Evolutionary conservation across 2,329 filamentous ascomycete species (phyloP), one percentile per base, ranked within the genome.

Genomic region (Epichloe aotearoae): DNA sequence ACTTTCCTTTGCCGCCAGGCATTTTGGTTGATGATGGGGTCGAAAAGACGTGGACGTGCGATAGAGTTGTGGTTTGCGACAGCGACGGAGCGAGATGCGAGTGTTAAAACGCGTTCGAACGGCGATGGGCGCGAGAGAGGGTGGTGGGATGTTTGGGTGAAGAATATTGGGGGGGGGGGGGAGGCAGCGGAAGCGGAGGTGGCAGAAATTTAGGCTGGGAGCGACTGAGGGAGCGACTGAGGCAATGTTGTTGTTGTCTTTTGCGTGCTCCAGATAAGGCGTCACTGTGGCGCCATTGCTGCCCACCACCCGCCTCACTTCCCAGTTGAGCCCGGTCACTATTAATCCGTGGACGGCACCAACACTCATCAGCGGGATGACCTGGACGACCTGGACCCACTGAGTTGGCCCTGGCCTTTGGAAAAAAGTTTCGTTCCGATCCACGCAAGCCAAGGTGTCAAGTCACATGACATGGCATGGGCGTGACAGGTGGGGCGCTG

Each of bases 1-100:
- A 88, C 77, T 89, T 94, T 79, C 90, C 90, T 79, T 96, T 96
- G 74, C 89, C 89, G 66, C 90, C 90, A 66, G 89, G 70, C 78
- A 82, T 81, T n/a, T 23, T 34, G 41, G 33, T 36, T 37, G 38
- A 40, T 47, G 50, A 4, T 23, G 12, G 41, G 41, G 45, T n/a
- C 36, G 30, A 51, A 47, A 50, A 39, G 40, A 26, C 26, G 49
- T 19, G 40, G 30, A 30, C 20, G 11, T 23, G 44, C 15, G n/a
- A 19, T 38, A 17, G 17, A 19, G 23, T 5, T 1, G 23, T 45
- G 15, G 2, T 14, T 37, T 36, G 43, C 49, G 52, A 52, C n/a
- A 23, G 34, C 19, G 14, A 34, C 12, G 37, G 44, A 14, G 42
- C 15, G 20, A 39, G 12, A 37, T 49, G 26, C 48, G 37, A 46